Percentiles rank a stretch among this genome's conserved stretches.
These are phyloP conservation scores for Neofusicoccum sp. DNA, from an alignment of 2,329 filamentous ascomycete genomes.

Conservation along the genomic window DNA sequence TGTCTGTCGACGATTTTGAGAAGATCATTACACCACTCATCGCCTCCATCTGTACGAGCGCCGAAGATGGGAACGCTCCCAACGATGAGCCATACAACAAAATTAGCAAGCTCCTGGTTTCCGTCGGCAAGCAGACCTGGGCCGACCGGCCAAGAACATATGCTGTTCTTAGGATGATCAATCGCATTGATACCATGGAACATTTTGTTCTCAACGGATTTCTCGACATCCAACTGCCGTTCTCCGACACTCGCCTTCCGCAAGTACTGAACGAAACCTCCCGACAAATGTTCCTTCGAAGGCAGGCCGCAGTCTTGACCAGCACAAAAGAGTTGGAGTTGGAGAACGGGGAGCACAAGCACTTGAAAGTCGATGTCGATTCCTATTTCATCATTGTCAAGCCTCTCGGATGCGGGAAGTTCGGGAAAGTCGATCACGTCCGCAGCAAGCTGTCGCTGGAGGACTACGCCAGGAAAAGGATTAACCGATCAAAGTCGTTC, in stretches of 20 bases:
- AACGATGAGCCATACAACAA: background rate
- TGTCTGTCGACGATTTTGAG: background rate
- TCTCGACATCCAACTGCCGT: slow-evolving; percentile 22
- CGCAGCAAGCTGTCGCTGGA: slow-evolving; percentile 23
- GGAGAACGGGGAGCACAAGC: slow-evolving; percentile 25
- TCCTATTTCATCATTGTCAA: slow-evolving; percentile 23
- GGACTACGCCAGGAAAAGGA: slow-evolving; percentile 28
- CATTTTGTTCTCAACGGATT: slow-evolving; percentile 24
- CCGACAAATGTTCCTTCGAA: background rate
- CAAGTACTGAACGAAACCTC: background rate
- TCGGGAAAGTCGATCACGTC: slow-evolving; percentile 26
- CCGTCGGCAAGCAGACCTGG: slow-evolving; percentile 15
- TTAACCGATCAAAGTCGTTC: slow-evolving; percentile 20
- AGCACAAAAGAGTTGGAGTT: slow-evolving; percentile 29
- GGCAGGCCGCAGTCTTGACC: slow-evolving; percentile 28
- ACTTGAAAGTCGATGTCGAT: slow-evolving; percentile 25
- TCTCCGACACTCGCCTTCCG: slow-evolving; percentile 27
- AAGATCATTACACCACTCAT: background rate
- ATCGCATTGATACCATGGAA: slow-evolving; percentile 19
- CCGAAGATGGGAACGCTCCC: background rate
- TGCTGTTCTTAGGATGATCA: slow-evolving; percentile 28
- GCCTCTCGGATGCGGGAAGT: slow-evolving; percentile 23
- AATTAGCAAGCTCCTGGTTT: background rate
- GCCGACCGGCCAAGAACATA: slow-evolving; percentile 28
- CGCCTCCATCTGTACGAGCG: background rate